Percentiles rank a stretch among this genome's conserved stretches.
These are phyloP conservation scores for Lathyrus aphaca DNA, from an alignment of 306 rosid genomes.

Conservation along the genomic window DNA sequence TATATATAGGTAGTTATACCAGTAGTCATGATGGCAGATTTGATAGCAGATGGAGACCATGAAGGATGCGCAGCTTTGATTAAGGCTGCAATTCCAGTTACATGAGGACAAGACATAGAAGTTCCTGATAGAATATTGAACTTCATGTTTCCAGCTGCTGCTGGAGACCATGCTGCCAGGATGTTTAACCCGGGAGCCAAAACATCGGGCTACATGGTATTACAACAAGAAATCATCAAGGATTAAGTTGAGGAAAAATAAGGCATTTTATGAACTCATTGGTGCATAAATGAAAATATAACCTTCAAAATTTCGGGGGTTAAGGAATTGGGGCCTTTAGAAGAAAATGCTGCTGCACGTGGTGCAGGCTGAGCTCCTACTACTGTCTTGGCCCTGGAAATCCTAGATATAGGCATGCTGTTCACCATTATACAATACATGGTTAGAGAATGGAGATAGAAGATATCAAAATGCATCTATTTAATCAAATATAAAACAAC, in stretches of 20 bases:
- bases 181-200: constrained; percentile 83
- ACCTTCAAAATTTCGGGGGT: constrained; percentile 87
- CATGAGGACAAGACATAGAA: constrained; percentile 90
- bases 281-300: constrained; percentile 30
- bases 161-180: constrained; percentile 88
- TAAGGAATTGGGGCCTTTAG: constrained; percentile 79
- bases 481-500: constrained; percentile 38
- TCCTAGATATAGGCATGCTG: constrained; percentile 59
- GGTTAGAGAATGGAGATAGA: constrained; percentile 38
- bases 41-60: constrained; percentile 76
- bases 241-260: neutral
- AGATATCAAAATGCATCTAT: constrained; percentile 7
- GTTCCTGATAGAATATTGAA: constrained; percentile 77
- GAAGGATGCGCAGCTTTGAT: constrained; percentile 75
- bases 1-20: constrained; percentile 45
- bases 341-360: constrained; percentile 71
- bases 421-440: constrained; percentile 26
- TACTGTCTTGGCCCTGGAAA: constrained; percentile 61
- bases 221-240: constrained; percentile 31
- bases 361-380: constrained; percentile 79
- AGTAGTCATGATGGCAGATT: constrained; percentile 86
- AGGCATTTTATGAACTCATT: constrained; percentile 3
- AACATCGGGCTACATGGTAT: constrained; percentile 70
- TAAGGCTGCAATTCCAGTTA: constrained; percentile 78
- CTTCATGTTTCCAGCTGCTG: constrained; percentile 48